phyloP scores from a whole-genome alignment of 331 rosid genomes.

The Pyracantha coccinea region DNA sequence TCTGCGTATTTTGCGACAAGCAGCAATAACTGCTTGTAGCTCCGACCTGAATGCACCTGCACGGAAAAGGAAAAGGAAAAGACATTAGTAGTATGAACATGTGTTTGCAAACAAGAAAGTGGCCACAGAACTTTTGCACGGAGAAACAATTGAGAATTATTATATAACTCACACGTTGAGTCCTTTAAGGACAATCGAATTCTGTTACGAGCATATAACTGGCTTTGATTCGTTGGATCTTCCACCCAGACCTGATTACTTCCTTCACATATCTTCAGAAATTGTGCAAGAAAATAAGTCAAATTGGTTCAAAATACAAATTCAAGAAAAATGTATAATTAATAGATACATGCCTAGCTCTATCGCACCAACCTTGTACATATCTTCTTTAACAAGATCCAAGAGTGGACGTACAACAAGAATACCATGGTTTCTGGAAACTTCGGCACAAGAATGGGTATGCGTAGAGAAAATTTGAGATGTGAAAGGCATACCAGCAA shows the following conservation, averaged over 20 bases:
- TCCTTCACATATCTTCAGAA: slow-evolving; percentile 65
- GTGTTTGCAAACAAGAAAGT: slow-evolving; percentile 9
- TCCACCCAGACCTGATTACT: slow-evolving; percentile 74
- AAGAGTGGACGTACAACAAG: slow-evolving; percentile 89
- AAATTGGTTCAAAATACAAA: neutral
- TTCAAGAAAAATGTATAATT: neutral
- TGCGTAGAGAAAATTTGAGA: slow-evolving; percentile 70
- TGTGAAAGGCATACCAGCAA: slow-evolving; percentile 88
- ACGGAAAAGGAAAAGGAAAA: slow-evolving; percentile 8
- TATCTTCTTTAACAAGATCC: slow-evolving; percentile 77
- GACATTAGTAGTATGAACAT: slow-evolving; percentile 5
- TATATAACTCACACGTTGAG: slow-evolving; percentile 13
- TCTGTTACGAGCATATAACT: slow-evolving; percentile 73
- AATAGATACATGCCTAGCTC: slow-evolving; percentile 1
- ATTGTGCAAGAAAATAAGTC: neutral
- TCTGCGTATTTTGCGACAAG: slow-evolving; percentile 61
- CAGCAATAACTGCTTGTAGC: slow-evolving; percentile 62
- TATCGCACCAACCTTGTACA: slow-evolving; percentile 60
- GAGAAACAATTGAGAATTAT: neutral
- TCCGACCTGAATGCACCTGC: slow-evolving; percentile 66
- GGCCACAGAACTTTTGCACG: neutral
- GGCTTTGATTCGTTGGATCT: slow-evolving; percentile 85
- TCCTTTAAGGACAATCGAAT: slow-evolving; percentile 55
- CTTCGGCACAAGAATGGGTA: slow-evolving; percentile 20
- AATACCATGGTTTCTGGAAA: slow-evolving; percentile 37